Percentiles rank a stretch among this genome's conserved stretches.
phyloP scores from a whole-genome alignment of 1,284 basidiomycete species.

The Porodaedalea pini region DNA sequence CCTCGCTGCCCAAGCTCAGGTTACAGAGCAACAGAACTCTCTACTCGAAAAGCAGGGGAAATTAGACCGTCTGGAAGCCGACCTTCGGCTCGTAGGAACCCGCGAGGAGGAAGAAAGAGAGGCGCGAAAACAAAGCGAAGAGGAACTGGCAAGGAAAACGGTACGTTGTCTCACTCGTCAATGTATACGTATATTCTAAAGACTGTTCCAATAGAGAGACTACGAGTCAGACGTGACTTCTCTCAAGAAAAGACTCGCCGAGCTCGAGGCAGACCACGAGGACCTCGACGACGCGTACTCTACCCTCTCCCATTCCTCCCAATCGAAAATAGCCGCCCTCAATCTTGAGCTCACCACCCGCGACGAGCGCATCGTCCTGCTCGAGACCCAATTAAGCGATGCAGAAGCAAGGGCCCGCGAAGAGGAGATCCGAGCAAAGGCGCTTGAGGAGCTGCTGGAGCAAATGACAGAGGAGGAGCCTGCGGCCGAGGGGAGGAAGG shows the following conservation, averaged over 20 bases:
- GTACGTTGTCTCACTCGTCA: slow-evolving; percentile 3
- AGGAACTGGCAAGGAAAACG: slow-evolving; percentile 6
- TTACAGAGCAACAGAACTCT: slow-evolving; percentile 15
- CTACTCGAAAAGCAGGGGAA: slow-evolving; percentile 10
- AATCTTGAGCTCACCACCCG: slow-evolving; percentile 1
- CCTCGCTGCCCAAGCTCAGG: slow-evolving; percentile 9
- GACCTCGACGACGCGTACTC: slow-evolving; percentile 17
- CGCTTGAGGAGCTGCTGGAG: slow-evolving; percentile 9
- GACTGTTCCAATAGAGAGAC: not conserved
- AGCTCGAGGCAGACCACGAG: slow-evolving; percentile 17
- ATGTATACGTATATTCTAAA: not conserved
- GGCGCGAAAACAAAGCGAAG: slow-evolving; percentile 1
- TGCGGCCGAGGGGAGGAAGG: not conserved
- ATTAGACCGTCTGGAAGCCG: slow-evolving; percentile 15
- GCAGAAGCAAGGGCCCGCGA: not conserved
- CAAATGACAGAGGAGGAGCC: slow-evolving; percentile 4
- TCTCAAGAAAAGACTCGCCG: slow-evolving; percentile 4
- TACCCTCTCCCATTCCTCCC: slow-evolving; percentile 2
- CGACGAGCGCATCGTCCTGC: not conserved
- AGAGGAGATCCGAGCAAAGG: slow-evolving; percentile 4
- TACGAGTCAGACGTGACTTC: slow-evolving; percentile 6
- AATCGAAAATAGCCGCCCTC: slow-evolving; percentile 4
- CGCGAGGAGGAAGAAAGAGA: slow-evolving; percentile 17
- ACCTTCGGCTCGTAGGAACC: slow-evolving; percentile 14
- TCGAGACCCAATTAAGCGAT: slow-evolving; percentile 10